Evolutionary conservation across 1,139 yeast species (phyloP).

Genomic region (Suhomyces panamericanus): DNA sequence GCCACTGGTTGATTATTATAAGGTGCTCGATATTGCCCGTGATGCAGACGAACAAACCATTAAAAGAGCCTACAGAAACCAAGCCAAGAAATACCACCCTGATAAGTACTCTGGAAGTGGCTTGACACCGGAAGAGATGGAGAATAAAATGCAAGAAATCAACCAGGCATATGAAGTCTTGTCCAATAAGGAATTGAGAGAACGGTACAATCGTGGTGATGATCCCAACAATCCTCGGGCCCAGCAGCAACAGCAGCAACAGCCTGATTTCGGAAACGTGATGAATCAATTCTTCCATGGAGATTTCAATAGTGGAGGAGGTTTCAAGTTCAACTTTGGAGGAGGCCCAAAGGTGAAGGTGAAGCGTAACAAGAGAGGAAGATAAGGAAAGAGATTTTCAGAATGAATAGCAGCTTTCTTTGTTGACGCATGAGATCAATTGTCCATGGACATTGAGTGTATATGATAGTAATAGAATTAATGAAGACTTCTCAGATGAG

Average conservation of each 20-base stretch:
- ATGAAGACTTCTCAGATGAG: no score
- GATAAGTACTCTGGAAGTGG: slow-evolving; percentile 78
- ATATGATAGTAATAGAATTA: no score
- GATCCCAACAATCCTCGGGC: slow-evolving; percentile 52
- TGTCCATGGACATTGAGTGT: no score
- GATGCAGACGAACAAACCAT: slow-evolving; percentile 74
- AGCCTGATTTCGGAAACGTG: slow-evolving; percentile 11
- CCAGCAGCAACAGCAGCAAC: slow-evolving; percentile 9
- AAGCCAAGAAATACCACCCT: slow-evolving; percentile 84
- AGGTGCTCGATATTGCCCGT: slow-evolving; percentile 64
- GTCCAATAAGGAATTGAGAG: slow-evolving; percentile 62
- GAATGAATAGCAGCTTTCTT: neutral
- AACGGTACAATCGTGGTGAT: slow-evolving; percentile 64
- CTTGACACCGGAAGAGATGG: slow-evolving; percentile 67
- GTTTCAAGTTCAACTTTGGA: slow-evolving; percentile 8
- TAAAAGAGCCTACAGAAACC: slow-evolving; percentile 76
- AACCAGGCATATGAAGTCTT: slow-evolving; percentile 91
- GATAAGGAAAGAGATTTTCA: no score
- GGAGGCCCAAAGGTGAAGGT: slow-evolving; percentile 3
- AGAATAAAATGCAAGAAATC: slow-evolving; percentile 84
- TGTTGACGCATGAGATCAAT: no score
- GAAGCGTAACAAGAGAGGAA: slow-evolving; percentile 3
- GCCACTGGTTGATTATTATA: slow-evolving; percentile 76
- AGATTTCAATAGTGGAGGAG: slow-evolving; percentile 7
- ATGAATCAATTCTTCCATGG: slow-evolving; percentile 15